phyloP scores from a whole-genome alignment of 169 alveolate species.

The Cryptosporidium andersoni region DNA sequence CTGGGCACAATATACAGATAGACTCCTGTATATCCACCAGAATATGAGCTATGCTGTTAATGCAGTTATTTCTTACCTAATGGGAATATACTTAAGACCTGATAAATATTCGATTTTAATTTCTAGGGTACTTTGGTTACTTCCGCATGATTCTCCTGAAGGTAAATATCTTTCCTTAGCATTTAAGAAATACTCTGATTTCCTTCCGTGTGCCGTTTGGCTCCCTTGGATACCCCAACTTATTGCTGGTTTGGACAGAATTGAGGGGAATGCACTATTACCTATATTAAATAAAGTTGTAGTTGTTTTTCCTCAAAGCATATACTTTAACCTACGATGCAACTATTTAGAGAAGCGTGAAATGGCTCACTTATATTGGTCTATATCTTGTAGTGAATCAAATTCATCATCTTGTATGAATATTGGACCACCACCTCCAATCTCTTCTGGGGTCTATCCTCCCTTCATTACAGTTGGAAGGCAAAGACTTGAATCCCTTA shows the following conservation, averaged over 20 bases:
- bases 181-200: slow-evolving; percentile 77
- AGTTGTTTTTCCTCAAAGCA: slow-evolving; percentile 76
- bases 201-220: slow-evolving; percentile 78
- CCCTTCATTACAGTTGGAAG: slow-evolving; percentile 47
- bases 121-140: slow-evolving; percentile 76
- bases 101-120: slow-evolving; percentile 71
- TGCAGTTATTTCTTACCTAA: slow-evolving; percentile 78
- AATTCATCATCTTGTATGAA: background rate
- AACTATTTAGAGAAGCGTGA: slow-evolving; percentile 76
- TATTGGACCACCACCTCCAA: slow-evolving; percentile 52
- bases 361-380: slow-evolving; percentile 59
- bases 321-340: slow-evolving; percentile 75
- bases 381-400: slow-evolving; percentile 20
- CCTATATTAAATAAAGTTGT: slow-evolving; percentile 75
- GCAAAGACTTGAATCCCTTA: slow-evolving; percentile 63
- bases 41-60: slow-evolving; percentile 75
- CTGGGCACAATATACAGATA: slow-evolving; percentile 78
- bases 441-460: slow-evolving; percentile 65
- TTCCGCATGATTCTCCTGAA: slow-evolving; percentile 74
- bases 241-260: slow-evolving; percentile 72
- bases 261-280: slow-evolving; percentile 73
- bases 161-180: slow-evolving; percentile 72
- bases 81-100: slow-evolving; percentile 78
- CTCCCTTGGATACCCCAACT: slow-evolving; percentile 80
- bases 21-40: slow-evolving; percentile 72